Evolutionary conservation across 1,139 yeast genomes (phyloP), one percentile per base, ranked within the genome.

Genomic region (Wickerhamomyces sp.): DNA sequence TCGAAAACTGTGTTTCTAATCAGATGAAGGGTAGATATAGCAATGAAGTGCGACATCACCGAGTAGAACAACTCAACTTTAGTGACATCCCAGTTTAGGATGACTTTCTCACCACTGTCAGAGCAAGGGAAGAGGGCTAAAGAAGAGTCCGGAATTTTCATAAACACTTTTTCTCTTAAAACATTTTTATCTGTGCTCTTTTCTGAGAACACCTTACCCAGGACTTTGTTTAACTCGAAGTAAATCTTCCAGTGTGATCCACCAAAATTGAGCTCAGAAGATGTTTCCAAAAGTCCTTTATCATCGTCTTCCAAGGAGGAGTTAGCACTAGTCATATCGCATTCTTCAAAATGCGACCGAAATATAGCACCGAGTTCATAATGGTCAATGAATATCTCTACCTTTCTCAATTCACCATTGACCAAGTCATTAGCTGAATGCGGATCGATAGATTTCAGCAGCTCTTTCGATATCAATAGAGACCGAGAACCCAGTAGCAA

Each of bases 401-500:
- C 49, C 36, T 61, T 66, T 44, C 78, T 59, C 33, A 74, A 51
- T 33, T 66, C 61, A 13, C 66, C 65, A 24, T 59, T 59, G 4
- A 66, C 60, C 25, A 62, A 50, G 47, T 74, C 78, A 32, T 61
- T 59, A 19, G 59, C 52, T 21, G 67, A 58, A 17, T 64, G 66
- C 2, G 66, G 52, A 7, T 54, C 61, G 4, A 55, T 40, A 2
- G 48, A 41, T 23, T 61, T 54, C 29, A 67, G 54, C 6, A 66
- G 46, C 31, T 64, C 61, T 16, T 67, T 63, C 10, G 70, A 76
- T 42, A 79, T 66, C 34, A 80, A 62, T 0, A 79, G 69, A 1
- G 87, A 79, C 33, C 85, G 64, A 0, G 85, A 69, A 0, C 86
- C 87, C 8, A 78, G 38, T 9, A 58, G 48, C 0, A 77, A 31